Conservation (phyloP, 768 basidiomycete species). For the Polyporus arcularius region DNA sequence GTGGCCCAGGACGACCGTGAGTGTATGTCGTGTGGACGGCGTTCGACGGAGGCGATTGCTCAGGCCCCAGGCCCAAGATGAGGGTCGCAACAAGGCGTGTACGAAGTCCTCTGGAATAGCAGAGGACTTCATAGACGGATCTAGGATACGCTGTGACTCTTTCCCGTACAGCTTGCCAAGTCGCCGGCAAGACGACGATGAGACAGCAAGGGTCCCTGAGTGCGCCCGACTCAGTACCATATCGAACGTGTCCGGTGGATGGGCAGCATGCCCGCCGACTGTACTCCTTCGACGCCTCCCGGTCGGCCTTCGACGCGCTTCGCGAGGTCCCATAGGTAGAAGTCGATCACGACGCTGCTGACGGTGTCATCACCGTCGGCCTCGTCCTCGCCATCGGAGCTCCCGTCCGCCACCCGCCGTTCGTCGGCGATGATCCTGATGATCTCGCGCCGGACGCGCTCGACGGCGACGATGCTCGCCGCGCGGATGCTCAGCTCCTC, state of each 20-base stretch:
- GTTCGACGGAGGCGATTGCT: too few relatives aligned
- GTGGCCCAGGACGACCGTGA: too few relatives aligned
- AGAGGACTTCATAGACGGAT: too few relatives aligned
- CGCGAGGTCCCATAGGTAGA: constrained; percentile 89
- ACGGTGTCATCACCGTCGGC: constrained; percentile 30
- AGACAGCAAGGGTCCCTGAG: too few relatives aligned
- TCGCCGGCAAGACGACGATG: too few relatives aligned
- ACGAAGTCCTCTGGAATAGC: too few relatives aligned
- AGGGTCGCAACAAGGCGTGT: too few relatives aligned
- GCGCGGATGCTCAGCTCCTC: constrained; percentile 82
- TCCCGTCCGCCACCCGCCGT: neutral
- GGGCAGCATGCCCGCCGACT: constrained; percentile 56
- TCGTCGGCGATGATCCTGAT: constrained; percentile 22
- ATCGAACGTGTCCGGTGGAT: constrained; percentile 81
- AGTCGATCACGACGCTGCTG: constrained; percentile 84
- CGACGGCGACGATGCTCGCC: constrained; percentile 79
- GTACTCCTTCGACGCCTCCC: constrained; percentile 59
- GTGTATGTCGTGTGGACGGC: too few relatives aligned
- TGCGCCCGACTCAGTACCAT: constrained; percentile 62
- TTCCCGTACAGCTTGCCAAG: too few relatives aligned
- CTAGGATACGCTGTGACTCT: too few relatives aligned
- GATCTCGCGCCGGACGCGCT: constrained; percentile 67
- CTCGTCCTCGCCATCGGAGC: neutral
- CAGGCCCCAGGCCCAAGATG: too few relatives aligned
- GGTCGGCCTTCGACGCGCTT: constrained; percentile 69